Evolutionary conservation across 2,329 filamentous ascomycete genomes (phyloP).

Genomic region (Colletotrichum ledebouriae): DNA sequence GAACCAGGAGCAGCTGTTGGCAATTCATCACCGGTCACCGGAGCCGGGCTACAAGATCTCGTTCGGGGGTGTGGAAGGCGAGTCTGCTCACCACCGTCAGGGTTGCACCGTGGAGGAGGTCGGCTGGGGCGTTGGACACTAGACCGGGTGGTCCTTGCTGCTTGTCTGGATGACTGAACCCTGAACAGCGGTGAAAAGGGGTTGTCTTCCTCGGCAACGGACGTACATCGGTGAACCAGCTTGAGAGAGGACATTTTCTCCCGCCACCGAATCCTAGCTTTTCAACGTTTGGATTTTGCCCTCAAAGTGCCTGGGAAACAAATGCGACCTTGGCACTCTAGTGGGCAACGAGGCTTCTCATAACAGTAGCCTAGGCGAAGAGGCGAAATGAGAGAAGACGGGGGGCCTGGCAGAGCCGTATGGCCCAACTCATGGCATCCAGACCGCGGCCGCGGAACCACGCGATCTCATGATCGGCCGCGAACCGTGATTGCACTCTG

Average conservation of each 20-base stretch:
- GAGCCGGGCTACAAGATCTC: conserved; percentile 9
- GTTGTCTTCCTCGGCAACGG: conserved; percentile 10
- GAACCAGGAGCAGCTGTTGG: conserved; percentile 3
- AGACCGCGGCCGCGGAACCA: conserved; percentile 19
- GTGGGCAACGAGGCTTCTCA: not conserved
- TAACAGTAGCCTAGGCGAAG: conserved; percentile 19
- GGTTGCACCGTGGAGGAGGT: conserved; percentile 37
- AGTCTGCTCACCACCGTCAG: conserved; percentile 34
- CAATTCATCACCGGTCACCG: conserved; percentile 16
- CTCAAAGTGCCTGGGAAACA: conserved; percentile 32
- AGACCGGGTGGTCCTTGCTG: conserved; percentile 18
- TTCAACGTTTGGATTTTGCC: conserved; percentile 14
- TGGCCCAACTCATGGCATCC: conserved; percentile 15
- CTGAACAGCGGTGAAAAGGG: conserved; percentile 7
- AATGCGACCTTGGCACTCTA: conserved; percentile 16
- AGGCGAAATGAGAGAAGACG: conserved; percentile 23
- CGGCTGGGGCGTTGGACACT: conserved; percentile 14
- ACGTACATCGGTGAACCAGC: conserved; percentile 25
- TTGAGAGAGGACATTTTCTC: not conserved
- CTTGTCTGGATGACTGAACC: not conserved
- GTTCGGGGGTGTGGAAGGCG: conserved; percentile 4
- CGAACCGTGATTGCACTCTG: conserved; percentile 26
- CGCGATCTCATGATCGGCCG: conserved; percentile 32
- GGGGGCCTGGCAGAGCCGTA: conserved; percentile 10
- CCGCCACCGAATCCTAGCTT: conserved; percentile 10